Evolutionary conservation across 1,139 yeast genomes (phyloP).

Genomic region (Schwanniomyces etchellsii): DNA sequence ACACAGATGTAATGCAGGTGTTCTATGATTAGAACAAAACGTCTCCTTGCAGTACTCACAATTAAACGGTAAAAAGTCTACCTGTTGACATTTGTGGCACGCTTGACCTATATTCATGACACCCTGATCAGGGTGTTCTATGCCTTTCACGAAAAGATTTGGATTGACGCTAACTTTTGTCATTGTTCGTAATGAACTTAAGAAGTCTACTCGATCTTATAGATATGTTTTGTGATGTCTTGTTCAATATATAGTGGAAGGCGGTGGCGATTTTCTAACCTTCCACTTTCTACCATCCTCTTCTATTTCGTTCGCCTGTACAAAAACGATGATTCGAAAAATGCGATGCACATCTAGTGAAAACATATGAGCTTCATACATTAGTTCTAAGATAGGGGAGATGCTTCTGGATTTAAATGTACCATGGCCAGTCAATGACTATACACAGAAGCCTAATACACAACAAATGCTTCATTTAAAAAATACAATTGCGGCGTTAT

Average conservation of each 20-base stretch:
- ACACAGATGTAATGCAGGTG: constrained; percentile 44
- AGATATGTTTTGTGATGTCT: no score
- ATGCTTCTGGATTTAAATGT: constrained; percentile 68
- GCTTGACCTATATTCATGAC: constrained; percentile 67
- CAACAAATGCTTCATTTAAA: constrained; percentile 40
- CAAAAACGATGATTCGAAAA: background rate
- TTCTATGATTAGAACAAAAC: constrained; percentile 57
- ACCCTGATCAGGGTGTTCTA: constrained; percentile 29
- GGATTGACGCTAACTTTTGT: constrained; percentile 5
- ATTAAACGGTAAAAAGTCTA: constrained; percentile 66
- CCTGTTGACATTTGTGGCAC: constrained; percentile 55
- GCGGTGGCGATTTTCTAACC: background rate
- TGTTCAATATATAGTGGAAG: no score
- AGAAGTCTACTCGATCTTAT: no score
- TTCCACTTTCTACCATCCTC: background rate
- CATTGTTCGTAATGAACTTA: constrained; percentile 5
- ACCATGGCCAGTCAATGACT: constrained; percentile 67
- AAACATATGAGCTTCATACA: background rate
- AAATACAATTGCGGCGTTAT: constrained; percentile 49
- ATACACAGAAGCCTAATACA: constrained; percentile 32
- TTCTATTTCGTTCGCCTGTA: background rate
- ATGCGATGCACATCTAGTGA: background rate
- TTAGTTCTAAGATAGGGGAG: background rate
- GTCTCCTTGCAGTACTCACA: constrained; percentile 53
- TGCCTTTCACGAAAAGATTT: constrained; percentile 12